phyloP scores from a whole-genome alignment of 768 basidiomycete genomes.

The Dentipellis fragilis region DNA sequence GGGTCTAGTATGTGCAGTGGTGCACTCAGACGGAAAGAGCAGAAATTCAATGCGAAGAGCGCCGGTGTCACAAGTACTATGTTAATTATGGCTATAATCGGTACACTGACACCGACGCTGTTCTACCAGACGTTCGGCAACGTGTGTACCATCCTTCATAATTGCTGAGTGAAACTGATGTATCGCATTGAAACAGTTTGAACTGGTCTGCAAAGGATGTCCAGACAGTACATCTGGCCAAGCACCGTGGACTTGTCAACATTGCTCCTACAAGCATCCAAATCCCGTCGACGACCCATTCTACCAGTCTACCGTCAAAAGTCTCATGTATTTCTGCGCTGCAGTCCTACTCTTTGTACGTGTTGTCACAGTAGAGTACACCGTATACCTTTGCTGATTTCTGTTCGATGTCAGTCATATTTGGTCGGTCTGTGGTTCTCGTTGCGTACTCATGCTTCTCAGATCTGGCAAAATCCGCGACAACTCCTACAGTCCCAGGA shows the following conservation, averaged over 20 bases:
- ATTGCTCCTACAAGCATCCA: slow-evolving; percentile 92
- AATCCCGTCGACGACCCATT: slow-evolving; percentile 91
- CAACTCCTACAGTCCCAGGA: slow-evolving; percentile 51
- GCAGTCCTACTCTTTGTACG: slow-evolving; percentile 81
- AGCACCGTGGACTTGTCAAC: slow-evolving; percentile 76
- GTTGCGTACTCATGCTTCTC: slow-evolving; percentile 90
- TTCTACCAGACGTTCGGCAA: slow-evolving; percentile 99
- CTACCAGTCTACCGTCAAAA: slow-evolving; percentile 92
- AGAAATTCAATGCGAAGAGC: slow-evolving; percentile 98
- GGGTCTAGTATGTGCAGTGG: slow-evolving; percentile 92
- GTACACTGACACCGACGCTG: slow-evolving; percentile 86
- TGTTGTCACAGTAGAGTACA: no score
- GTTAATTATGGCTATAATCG: slow-evolving; percentile 99
- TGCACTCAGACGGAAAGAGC: slow-evolving; percentile 85
- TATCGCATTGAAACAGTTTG: slow-evolving; percentile 47
- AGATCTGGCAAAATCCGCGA: slow-evolving; percentile 99
- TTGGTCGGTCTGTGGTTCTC: slow-evolving; percentile 98
- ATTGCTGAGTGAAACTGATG: slow-evolving; percentile 3
- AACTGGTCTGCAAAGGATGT: slow-evolving; percentile 78
- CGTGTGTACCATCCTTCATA: slow-evolving; percentile 38
- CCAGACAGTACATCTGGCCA: slow-evolving; percentile 29
- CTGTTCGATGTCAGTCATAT: slow-evolving; percentile 73
- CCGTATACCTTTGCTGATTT: background rate
- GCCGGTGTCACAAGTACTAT: slow-evolving; percentile 99
- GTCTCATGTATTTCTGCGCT: slow-evolving; percentile 94